phyloP scores from a whole-genome alignment of 2,329 filamentous ascomycete species.

The Arthrobotrys sphaeroides region DNA sequence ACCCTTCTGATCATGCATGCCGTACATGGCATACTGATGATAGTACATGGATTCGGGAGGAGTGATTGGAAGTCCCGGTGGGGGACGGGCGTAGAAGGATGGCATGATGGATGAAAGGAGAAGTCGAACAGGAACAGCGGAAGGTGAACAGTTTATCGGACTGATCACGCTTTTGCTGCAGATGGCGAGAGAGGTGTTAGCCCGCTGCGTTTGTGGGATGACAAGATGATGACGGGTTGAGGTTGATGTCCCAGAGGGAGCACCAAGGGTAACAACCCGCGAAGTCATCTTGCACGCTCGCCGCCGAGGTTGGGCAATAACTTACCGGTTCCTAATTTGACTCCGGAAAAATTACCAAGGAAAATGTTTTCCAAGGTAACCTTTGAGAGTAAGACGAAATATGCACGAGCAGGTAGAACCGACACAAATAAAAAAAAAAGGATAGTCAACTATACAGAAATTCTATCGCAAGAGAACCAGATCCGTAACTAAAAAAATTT shows the following conservation, averaged over 20 bases:
- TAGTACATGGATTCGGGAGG: conserved; percentile 52
- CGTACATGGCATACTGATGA: conserved; percentile 49
- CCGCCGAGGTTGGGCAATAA: conserved; percentile 27
- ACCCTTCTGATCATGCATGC: conserved; percentile 54
- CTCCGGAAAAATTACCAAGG: conserved; percentile 33
- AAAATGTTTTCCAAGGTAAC: conserved; percentile 41
- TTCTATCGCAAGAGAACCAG: conserved; percentile 39
- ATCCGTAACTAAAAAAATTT: conserved; percentile 42
- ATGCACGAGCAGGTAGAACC: conserved; percentile 8
- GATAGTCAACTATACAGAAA: conserved; percentile 26
- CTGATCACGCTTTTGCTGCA: conserved; percentile 54
- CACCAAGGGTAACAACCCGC: conserved; percentile 7
- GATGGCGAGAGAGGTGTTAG: conserved; percentile 38
- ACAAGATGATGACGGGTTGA: background rate
- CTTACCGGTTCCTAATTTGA: conserved; percentile 54
- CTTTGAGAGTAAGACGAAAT: background rate
- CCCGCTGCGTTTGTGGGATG: conserved; percentile 11
- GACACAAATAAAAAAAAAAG: conserved; percentile 12
- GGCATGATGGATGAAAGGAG: conserved; percentile 53
- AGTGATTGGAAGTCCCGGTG: conserved; percentile 50
- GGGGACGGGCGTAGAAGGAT: conserved; percentile 53
- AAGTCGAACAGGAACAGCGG: conserved; percentile 56
- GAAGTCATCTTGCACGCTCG: conserved; percentile 25
- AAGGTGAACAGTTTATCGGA: conserved; percentile 52
- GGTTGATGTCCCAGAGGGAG: background rate